These are phyloP conservation scores for Symbiotaphrina buchneri DNA, from an alignment of 495 filamentous ascomycete species.

Conservation along the genomic window DNA sequence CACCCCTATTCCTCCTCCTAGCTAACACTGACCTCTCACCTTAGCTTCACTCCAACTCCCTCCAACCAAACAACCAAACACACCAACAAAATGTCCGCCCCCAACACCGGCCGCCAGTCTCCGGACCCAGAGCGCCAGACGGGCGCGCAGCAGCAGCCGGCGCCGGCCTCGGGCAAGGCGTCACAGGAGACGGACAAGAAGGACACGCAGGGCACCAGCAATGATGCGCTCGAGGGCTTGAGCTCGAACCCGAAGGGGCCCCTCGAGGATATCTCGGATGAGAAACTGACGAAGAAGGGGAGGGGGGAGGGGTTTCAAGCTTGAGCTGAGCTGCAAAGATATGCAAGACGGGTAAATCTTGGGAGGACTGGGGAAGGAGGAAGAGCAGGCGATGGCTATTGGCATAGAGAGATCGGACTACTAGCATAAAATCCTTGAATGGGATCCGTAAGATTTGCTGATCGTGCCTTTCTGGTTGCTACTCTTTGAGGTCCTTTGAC, in stretches of 20 bases:
- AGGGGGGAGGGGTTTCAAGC: no score
- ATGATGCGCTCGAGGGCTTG: conserved; percentile 9
- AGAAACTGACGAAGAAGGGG: conserved; percentile 32
- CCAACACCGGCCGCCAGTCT: conserved; percentile 52
- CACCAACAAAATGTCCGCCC: conserved; percentile 28
- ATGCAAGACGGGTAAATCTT: no score
- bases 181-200: conserved; percentile 23
- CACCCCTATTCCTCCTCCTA: not conserved
- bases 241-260: conserved; percentile 42
- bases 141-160: conserved; percentile 36
- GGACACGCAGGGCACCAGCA: conserved; percentile 14
- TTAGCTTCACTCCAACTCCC: conserved; percentile 1
- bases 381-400: no score
- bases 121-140: conserved; percentile 49
- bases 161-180: conserved; percentile 32
- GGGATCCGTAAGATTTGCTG: no score
- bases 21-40: conserved; percentile 2
- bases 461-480: no score
- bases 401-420: no score
- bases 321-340: no score
- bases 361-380: no score
- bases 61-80: conserved; percentile 7
- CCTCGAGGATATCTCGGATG: conserved; percentile 43
- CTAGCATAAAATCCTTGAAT: no score
- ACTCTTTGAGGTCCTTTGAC: no score